Conservation (phyloP, 2,329 filamentous ascomycete species). For the Apiospora phragmitis region DNA sequence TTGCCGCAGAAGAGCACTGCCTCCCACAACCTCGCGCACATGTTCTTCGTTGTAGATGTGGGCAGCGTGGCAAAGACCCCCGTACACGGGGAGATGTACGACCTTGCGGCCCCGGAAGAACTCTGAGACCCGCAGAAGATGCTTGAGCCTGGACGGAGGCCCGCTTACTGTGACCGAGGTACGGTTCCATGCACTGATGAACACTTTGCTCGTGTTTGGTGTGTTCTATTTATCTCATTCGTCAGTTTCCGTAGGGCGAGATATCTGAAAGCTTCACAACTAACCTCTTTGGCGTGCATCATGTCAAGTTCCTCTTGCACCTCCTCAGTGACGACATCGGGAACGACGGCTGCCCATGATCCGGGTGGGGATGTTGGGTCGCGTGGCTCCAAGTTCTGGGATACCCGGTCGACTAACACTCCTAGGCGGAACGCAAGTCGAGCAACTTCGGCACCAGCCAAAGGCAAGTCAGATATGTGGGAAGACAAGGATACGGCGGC, state of each 20-base stretch:
- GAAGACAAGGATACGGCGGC: conserved; percentile 42
- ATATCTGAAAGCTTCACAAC: no score
- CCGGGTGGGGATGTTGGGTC: conserved; percentile 6
- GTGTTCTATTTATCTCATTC: background rate
- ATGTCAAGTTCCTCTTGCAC: conserved; percentile 40
- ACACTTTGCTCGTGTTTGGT: background rate
- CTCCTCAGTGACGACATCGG: conserved; percentile 29
- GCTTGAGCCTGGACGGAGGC: background rate
- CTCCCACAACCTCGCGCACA: conserved; percentile 25
- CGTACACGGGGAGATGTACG: conserved; percentile 37
- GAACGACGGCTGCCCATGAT: conserved; percentile 43
- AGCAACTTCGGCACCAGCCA: conserved; percentile 41
- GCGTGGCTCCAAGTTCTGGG: conserved; percentile 40
- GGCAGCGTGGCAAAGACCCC: conserved; percentile 39
- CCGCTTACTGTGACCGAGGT: background rate
- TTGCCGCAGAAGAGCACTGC: no score
- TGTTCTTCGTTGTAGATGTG: conserved; percentile 39
- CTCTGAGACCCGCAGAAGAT: conserved; percentile 24
- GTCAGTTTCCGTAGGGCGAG: no score
- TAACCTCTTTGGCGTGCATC: conserved; percentile 21
- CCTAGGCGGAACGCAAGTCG: conserved; percentile 48
- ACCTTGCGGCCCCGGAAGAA: conserved; percentile 32
- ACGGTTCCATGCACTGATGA: background rate
- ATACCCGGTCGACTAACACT: conserved; percentile 42
- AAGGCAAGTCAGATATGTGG: conserved; percentile 38